Evolutionary conservation across 148 eudicot genomes (phyloP), one percentile per base, ranked within the genome.

Genomic region (Camellia japonica): DNA sequence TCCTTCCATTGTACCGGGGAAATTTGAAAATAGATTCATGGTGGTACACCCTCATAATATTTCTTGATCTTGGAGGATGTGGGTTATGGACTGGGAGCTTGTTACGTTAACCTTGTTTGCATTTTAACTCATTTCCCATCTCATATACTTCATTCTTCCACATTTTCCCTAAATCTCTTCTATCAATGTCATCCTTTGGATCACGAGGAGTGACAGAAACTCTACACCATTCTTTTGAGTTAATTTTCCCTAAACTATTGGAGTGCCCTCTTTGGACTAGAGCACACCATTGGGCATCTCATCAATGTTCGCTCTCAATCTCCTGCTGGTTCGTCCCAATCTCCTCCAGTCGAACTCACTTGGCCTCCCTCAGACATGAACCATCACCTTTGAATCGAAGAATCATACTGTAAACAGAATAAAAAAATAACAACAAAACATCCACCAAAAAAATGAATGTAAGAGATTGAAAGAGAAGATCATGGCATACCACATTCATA

Each of bases 401-500:
- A 67, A 67, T 16, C 54, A 69, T 46, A 69, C 54, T 69, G 54
- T 69, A 74, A 38, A 56, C 61, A 30, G 6, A 59, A 74, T 49
- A 60, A 43, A 59, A 13, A 14, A 59, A 2, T 6, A 56, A 60
- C 19, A 76, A 23, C 43, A 63, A 6, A 60, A 49, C 43, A 1
- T 61, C 79, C 70, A 63, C 38, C 10, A 44, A 30, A 9, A n/a
- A 46, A 61, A 43, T n/a, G 74, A 41, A 62, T 41, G 41, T 13
- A 18, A 23, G 30, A 15, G 68, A 55, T 2, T 19, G 75, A 46
- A 43, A 64, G 77, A 65, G 13, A 71, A 66, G 79, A 30, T 42
- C 38, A 60, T 20, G 43, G 51, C 90, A 60, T 90, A 96, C 99
- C 98, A 76, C 94, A 88, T 87, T 97, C 98, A 79, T 97, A 97